phyloP scores from a whole-genome alignment of 2,329 filamentous ascomycete genomes.

The Fusarium phyllophilum region DNA sequence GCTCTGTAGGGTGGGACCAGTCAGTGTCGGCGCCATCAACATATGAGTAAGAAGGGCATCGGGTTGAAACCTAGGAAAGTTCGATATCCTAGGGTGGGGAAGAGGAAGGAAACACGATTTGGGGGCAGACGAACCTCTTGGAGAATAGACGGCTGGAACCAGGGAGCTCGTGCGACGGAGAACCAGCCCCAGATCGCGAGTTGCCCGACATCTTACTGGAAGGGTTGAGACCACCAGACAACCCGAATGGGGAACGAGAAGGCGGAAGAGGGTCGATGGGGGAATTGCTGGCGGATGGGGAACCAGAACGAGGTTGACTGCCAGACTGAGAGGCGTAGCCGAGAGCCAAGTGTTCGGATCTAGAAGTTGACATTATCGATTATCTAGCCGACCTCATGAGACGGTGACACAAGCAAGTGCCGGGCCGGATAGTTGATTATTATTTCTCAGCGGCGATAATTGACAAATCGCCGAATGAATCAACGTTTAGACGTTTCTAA shows the following conservation, averaged over 20 bases:
- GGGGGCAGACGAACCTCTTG: conserved; percentile 77
- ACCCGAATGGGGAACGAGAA: conserved; percentile 77
- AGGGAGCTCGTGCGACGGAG: conserved; percentile 90
- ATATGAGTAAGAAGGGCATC: neutral
- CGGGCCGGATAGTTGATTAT: conserved; percentile 43
- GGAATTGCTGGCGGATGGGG: conserved; percentile 82
- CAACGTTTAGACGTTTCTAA: conserved; percentile 35
- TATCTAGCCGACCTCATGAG: conserved; percentile 68
- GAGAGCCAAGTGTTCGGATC: conserved; percentile 87
- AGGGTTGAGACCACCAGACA: conserved; percentile 70
- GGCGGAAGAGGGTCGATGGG: conserved; percentile 76
- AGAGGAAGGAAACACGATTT: conserved; percentile 3
- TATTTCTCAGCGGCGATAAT: conserved; percentile 35
- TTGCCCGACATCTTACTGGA: conserved; percentile 67
- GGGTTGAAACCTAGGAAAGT: conserved; percentile 3
- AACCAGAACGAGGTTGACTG: conserved; percentile 77
- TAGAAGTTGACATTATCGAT: conserved; percentile 93
- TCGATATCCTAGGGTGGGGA: conserved; percentile 8
- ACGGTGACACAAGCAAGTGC: conserved; percentile 41
- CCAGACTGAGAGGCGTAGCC: conserved; percentile 79
- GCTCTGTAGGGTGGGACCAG: conserved; percentile 67
- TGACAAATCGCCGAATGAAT: conserved; percentile 23
- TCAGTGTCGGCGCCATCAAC: conserved; percentile 24
- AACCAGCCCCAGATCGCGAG: conserved; percentile 86
- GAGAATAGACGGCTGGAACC: conserved; percentile 82